These are phyloP conservation scores for Wickerhamomyces sp. DNA, from an alignment of 1,139 yeast genomes.

Conservation along the genomic window DNA sequence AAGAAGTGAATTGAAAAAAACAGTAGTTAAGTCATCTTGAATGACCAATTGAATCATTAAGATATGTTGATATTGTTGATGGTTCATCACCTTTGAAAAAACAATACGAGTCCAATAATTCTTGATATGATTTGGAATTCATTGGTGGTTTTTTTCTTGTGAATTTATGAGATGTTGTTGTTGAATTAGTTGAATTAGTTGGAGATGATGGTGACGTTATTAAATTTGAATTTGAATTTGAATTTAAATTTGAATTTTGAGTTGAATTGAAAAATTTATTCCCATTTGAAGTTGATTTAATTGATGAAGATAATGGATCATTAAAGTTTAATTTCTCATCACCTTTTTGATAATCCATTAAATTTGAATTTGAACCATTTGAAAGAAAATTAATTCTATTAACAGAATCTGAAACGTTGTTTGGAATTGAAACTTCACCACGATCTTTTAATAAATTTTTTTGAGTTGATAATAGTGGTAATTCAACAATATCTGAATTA, in stretches of 20 bases:
- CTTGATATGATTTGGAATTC: conserved; percentile 61
- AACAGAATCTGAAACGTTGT: conserved; percentile 10
- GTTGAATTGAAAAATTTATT: no score
- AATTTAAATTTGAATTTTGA: background rate
- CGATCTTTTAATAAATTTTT: background rate
- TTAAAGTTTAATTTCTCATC: background rate
- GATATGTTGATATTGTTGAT: conserved; percentile 5
- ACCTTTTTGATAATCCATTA: conserved; percentile 7
- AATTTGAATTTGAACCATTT: conserved; percentile 9
- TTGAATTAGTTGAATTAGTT: background rate
- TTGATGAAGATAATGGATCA: background rate
- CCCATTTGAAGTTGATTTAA: background rate
- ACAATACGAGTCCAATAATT: conserved; percentile 67
- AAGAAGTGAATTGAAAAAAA: no score
- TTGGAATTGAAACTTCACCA: background rate
- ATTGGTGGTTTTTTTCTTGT: conserved; percentile 29
- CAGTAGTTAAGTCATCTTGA: no score
- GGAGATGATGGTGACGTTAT: background rate
- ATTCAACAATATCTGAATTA: background rate
- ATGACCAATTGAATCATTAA: conserved; percentile 3
- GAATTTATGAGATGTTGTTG: background rate
- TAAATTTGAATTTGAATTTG: background rate
- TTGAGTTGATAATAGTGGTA: conserved; percentile 1
- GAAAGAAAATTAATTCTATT: conserved; percentile 14
- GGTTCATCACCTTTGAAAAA: conserved; percentile 36